Evolutionary conservation across 495 filamentous ascomycete species (phyloP).

Genomic region (Trichoderma erinaceum): DNA sequence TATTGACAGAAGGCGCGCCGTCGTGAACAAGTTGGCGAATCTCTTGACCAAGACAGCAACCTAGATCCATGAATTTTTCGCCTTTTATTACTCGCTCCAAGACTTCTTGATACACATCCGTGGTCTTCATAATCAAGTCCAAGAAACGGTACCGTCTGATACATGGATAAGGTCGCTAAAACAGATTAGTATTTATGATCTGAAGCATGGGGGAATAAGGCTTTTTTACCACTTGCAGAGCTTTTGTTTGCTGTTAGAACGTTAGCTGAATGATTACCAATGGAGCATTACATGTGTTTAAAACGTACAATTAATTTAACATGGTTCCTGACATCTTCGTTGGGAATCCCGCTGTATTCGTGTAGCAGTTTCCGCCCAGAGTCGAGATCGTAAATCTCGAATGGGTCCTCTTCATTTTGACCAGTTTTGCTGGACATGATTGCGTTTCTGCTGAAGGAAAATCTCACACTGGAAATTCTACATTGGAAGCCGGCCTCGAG

Average conservation of each 20-base stretch:
- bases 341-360: background rate
- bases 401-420: background rate
- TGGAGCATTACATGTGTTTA: background rate
- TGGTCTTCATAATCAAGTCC: conserved; percentile 30
- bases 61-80: conserved; percentile 41
- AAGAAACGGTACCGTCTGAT: conserved; percentile 38
- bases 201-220: background rate
- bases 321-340: conserved; percentile 19
- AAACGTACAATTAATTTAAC: conserved; percentile 30
- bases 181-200: background rate
- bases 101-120: conserved; percentile 23
- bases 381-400: background rate
- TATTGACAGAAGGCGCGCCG: conserved; percentile 34
- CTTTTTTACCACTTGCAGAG: background rate
- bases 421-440: background rate
- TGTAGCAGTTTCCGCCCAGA: conserved; percentile 25
- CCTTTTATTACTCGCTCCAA: conserved; percentile 23
- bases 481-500: background rate
- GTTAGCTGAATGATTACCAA: background rate
- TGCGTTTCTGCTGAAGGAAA: background rate
- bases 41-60: conserved; percentile 47
- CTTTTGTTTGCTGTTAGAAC: background rate
- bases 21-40: conserved; percentile 39
- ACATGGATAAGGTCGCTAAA: conserved; percentile 30
- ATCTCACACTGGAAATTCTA: background rate